Percentiles rank a stretch among this genome's conserved stretches.
phyloP scores from a whole-genome alignment of 2,329 filamentous ascomycete genomes.

The Fusarium kyushuense region DNA sequence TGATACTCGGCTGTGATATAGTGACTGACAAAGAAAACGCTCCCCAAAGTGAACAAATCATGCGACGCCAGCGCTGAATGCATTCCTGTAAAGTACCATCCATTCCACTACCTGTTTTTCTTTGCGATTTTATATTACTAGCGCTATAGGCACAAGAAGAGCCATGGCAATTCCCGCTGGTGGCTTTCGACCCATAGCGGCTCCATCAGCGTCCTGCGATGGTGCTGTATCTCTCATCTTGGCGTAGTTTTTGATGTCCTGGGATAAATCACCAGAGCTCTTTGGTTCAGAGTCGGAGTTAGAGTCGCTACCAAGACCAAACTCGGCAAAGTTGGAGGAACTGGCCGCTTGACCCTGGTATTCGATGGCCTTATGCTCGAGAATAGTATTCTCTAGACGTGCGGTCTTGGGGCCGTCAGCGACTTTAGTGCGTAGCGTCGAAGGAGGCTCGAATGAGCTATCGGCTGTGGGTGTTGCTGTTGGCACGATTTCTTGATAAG shows the following conservation, averaged over 20 bases:
- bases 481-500: conserved; percentile 34
- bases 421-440: conserved; percentile 32
- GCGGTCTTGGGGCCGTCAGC: conserved; percentile 11
- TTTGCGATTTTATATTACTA: conserved; percentile 21
- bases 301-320: conserved; percentile 12
- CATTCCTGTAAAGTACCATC: not conserved
- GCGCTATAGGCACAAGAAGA: conserved; percentile 31
- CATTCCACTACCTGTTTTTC: not conserved
- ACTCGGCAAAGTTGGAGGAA: conserved; percentile 18
- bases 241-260: conserved; percentile 13
- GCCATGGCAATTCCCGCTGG: conserved; percentile 15
- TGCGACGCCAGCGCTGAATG: conserved; percentile 34
- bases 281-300: not conserved
- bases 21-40: conserved; percentile 19
- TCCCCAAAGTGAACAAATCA: not conserved
- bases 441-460: conserved; percentile 21
- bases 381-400: conserved; percentile 31
- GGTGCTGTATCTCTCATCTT: conserved; percentile 26
- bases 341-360: conserved; percentile 6
- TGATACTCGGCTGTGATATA: conserved; percentile 17
- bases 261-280: not conserved
- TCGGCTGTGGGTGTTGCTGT: conserved; percentile 15
- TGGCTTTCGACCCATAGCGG: conserved; percentile 13
- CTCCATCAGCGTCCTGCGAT: conserved; percentile 19
- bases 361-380: conserved; percentile 31